phyloP scores from a whole-genome alignment of 352 stramenopile genomes.

The Pythium scleroteichum region DNA sequence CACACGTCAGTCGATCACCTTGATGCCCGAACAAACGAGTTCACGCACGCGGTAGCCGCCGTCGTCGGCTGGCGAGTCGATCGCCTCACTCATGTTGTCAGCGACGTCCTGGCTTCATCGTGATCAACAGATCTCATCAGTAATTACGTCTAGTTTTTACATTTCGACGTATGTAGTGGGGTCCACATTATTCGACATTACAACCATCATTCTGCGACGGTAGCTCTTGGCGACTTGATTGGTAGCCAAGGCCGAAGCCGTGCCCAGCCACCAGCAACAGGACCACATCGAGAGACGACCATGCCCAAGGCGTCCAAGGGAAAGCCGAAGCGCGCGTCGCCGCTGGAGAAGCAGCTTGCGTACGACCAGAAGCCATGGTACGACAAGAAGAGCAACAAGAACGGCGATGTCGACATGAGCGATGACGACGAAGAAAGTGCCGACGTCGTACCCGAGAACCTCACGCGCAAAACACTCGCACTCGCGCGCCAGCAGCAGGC shows the following conservation, averaged over 20 bases:
- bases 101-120: conserved; percentile 7
- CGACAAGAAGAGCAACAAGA: conserved; percentile 48
- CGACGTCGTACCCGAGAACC: conserved; percentile 77
- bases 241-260: conserved; percentile 25
- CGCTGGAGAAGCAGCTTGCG: conserved; percentile 86
- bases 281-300: conserved; percentile 5
- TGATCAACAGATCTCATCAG: conserved; percentile 1
- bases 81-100: conserved; percentile 33
- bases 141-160: conserved; percentile 7
- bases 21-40: background rate
- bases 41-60: conserved; percentile 48
- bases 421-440: conserved; percentile 60
- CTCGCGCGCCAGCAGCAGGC: conserved; percentile 78
- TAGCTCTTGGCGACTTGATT: conserved; percentile 17
- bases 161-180: background rate
- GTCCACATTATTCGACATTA: conserved; percentile 10
- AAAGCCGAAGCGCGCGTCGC: conserved; percentile 84
- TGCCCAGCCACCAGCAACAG: background rate
- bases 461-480: conserved; percentile 80
- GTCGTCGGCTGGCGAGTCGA: conserved; percentile 8
- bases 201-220: conserved; percentile 18
- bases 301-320: conserved; percentile 76
- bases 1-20: background rate
- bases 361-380: conserved; percentile 89
- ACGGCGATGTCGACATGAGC: conserved; percentile 45